These are phyloP conservation scores for Zychaea mexicana DNA, from an alignment of 371 early-diverging fungal genomes.

Conservation along the genomic window DNA sequence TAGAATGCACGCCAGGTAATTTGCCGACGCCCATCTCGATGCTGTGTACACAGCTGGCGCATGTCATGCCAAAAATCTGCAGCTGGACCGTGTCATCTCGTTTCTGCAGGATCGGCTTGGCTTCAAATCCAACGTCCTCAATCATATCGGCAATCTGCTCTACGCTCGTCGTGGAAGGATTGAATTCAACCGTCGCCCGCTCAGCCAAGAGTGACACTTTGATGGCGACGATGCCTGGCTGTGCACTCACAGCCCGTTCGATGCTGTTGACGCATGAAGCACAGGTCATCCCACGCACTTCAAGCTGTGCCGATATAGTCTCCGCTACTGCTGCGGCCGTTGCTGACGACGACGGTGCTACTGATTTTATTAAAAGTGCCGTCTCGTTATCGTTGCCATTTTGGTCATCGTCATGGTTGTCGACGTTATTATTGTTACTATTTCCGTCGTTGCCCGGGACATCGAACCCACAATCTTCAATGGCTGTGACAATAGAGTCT, in stretches of 20 bases:
- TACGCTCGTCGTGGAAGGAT: constrained; percentile 34
- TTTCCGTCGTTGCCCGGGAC: constrained; percentile 8
- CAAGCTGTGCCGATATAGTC: constrained; percentile 13
- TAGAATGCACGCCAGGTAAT: constrained; percentile 64
- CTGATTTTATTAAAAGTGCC: too few relatives aligned
- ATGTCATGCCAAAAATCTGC: constrained; percentile 92
- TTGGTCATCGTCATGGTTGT: background rate
- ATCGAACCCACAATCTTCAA: constrained; percentile 52
- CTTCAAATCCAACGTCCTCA: constrained; percentile 84
- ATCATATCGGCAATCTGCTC: constrained; percentile 65
- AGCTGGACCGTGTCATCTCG: constrained; percentile 55
- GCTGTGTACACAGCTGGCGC: constrained; percentile 76
- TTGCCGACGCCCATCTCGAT: constrained; percentile 71
- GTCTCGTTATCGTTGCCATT: background rate
- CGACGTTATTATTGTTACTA: background rate
- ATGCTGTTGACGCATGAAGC: constrained; percentile 82
- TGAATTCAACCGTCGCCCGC: constrained; percentile 75
- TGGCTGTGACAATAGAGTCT: constrained; percentile 36
- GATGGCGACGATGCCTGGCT: constrained; percentile 55
- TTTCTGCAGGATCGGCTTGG: constrained; percentile 42
- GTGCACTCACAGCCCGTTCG: constrained; percentile 54
- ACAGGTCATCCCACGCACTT: constrained; percentile 83
- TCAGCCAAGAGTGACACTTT: constrained; percentile 80
- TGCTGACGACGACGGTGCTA: background rate
- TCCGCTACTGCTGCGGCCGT: background rate